These are phyloP conservation scores for Thalia dealbata DNA, from an alignment of 176 grass and related monocot genomes.

Conservation along the genomic window DNA sequence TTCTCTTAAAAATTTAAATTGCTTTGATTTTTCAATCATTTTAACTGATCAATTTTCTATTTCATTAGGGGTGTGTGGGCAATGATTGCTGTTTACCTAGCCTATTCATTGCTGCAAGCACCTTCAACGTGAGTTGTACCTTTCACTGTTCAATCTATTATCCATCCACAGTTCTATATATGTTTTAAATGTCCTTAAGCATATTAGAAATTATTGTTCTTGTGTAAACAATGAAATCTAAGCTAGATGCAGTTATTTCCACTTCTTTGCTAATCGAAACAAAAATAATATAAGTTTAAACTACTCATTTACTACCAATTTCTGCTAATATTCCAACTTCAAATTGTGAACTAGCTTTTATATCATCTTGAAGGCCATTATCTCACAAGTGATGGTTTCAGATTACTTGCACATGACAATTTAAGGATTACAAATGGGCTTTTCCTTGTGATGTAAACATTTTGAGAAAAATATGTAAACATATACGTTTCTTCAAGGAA, in stretches of 20 bases:
- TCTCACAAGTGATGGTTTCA: not conserved
- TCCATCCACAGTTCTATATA: no score
- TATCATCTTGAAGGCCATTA: no score
- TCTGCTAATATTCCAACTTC: no score
- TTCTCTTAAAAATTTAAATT: not conserved
- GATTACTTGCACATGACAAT: not conserved
- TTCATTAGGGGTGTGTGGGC: conserved; percentile 78
- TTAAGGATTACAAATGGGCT: not conserved
- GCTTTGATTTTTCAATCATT: not conserved
- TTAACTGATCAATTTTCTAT: not conserved
- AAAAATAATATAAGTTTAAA: not conserved
- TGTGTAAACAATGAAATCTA: not conserved
- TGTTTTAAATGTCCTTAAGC: not conserved
- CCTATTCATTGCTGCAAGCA: conserved; percentile 98
- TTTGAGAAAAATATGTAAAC: no score
- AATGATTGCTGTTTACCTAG: conserved; percentile 93
- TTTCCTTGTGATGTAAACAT: no score
- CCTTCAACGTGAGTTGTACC: conserved; percentile 80
- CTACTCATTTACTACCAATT: not conserved
- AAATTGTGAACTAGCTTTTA: no score
- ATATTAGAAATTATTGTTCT: not conserved
- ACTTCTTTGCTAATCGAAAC: not conserved
- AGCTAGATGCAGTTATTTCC: not conserved
- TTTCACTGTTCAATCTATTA: not conserved
- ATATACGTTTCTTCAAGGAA: no score